Evolutionary conservation across 768 basidiomycete genomes (phyloP).

Genomic region (Lactarius tabidus): DNA sequence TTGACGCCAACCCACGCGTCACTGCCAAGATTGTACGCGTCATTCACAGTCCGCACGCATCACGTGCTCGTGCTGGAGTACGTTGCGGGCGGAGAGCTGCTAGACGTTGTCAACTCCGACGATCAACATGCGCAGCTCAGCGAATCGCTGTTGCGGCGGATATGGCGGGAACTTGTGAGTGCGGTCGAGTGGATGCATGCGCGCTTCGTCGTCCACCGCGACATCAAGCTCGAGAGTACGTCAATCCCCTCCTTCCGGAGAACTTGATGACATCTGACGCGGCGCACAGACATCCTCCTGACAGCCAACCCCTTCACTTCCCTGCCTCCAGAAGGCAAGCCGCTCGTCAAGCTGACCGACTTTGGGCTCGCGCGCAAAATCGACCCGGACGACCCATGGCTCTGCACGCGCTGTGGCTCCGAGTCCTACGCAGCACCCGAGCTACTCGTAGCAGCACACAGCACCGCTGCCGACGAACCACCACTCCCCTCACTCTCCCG

Average conservation of each 20-base stretch:
- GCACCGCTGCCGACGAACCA: slow-evolving; percentile 24
- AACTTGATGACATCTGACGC: slow-evolving; percentile 2
- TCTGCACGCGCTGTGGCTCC: slow-evolving; percentile 80
- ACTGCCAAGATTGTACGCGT: slow-evolving; percentile 57
- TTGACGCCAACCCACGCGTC: slow-evolving; percentile 74
- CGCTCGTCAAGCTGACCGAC: slow-evolving; percentile 76
- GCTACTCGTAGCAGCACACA: slow-evolving; percentile 45
- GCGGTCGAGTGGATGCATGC: slow-evolving; percentile 88
- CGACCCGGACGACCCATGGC: slow-evolving; percentile 53
- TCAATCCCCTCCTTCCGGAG: slow-evolving; percentile 11
- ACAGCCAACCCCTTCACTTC: slow-evolving; percentile 43
- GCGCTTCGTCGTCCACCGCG: slow-evolving; percentile 81
- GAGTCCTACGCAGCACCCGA: slow-evolving; percentile 87
- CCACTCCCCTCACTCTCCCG: slow-evolving; percentile 22
- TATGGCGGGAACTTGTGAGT: slow-evolving; percentile 71
- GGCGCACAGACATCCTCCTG: slow-evolving; percentile 63
- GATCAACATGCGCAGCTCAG: slow-evolving; percentile 32
- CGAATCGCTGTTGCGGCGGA: slow-evolving; percentile 55
- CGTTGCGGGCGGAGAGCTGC: slow-evolving; percentile 74
- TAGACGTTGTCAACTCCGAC: slow-evolving; percentile 65
- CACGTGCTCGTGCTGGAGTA: slow-evolving; percentile 79
- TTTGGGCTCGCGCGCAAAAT: slow-evolving; percentile 89
- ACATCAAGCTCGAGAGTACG: slow-evolving; percentile 83
- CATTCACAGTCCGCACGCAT: slow-evolving; percentile 66
- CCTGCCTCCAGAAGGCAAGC: slow-evolving; percentile 33